A percentile compares a stretch with the other conserved stretches of the same genome.
These are phyloP conservation scores for Trichoderma guizhouense DNA, from an alignment of 2,329 filamentous ascomycete genomes.

Conservation along the genomic window DNA sequence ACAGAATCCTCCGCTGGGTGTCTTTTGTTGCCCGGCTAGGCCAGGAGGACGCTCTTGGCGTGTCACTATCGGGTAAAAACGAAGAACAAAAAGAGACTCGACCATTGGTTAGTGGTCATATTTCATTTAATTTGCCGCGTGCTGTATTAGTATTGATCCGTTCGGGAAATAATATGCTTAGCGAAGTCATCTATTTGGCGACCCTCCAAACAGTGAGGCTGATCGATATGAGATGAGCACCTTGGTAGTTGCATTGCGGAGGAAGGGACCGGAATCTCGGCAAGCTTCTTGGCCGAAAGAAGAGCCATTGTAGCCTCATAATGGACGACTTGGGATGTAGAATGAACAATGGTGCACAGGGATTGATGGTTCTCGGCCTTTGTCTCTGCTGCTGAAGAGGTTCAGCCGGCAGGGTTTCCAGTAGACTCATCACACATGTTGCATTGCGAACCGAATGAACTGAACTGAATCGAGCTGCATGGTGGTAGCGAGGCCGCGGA, in stretches of 20 bases:
- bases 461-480: neutral
- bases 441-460: neutral
- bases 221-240: conserved; percentile 5
- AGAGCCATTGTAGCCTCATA: neutral
- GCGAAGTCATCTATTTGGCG: neutral
- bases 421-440: neutral
- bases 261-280: neutral
- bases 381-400: neutral
- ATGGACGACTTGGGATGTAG: neutral
- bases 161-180: conserved; percentile 3
- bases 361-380: neutral
- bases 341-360: neutral
- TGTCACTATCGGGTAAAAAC: neutral
- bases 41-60: neutral
- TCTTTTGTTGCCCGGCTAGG: neutral
- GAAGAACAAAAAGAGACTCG: neutral
- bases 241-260: neutral
- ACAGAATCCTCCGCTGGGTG: neutral
- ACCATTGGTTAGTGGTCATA: neutral
- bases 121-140: neutral
- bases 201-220: neutral
- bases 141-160: neutral
- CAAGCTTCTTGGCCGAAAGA: neutral
- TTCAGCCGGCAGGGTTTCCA: neutral
- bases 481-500: neutral